Evolutionary conservation across 2,329 filamentous ascomycete species (phyloP).

Genomic region (Teratosphaeriaceae sp.): DNA sequence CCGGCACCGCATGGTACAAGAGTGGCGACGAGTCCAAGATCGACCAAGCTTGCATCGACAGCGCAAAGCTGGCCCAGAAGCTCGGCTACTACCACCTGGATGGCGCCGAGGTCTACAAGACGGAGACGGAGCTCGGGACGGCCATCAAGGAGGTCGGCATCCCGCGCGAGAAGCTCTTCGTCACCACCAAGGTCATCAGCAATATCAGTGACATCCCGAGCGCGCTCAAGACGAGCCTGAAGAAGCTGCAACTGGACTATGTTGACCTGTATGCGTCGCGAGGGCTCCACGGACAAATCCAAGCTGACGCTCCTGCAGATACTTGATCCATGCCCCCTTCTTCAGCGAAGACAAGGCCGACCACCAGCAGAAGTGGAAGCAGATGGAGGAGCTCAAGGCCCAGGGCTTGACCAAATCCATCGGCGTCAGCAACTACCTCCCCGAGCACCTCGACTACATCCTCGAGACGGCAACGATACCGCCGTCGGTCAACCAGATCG

Average conservation of each 20-base stretch:
- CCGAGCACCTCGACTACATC: conserved; percentile 48
- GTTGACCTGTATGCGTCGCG: conserved; percentile 62
- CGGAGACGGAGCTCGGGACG: conserved; percentile 44
- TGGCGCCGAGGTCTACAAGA: conserved; percentile 59
- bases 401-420: conserved; percentile 54
- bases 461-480: conserved; percentile 47
- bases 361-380: conserved; percentile 52
- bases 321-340: conserved; percentile 57
- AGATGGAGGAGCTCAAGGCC: conserved; percentile 53
- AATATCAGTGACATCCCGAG: conserved; percentile 50
- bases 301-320: no score
- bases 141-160: conserved; percentile 40
- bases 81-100: conserved; percentile 69
- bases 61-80: conserved; percentile 56
- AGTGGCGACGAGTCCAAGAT: conserved; percentile 42
- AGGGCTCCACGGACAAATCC: no score
- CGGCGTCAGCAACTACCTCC: conserved; percentile 56
- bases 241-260: conserved; percentile 55
- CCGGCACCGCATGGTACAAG: conserved; percentile 63
- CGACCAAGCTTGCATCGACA: conserved; percentile 52
- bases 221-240: conserved; percentile 50
- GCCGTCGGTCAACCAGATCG: conserved; percentile 62
- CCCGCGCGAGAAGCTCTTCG: conserved; percentile 40
- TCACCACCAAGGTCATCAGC: conserved; percentile 51
- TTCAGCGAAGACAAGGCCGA: conserved; percentile 48